phyloP scores from a whole-genome alignment of 2,329 filamentous ascomycete genomes.

The Aspergillus sp. region DNA sequence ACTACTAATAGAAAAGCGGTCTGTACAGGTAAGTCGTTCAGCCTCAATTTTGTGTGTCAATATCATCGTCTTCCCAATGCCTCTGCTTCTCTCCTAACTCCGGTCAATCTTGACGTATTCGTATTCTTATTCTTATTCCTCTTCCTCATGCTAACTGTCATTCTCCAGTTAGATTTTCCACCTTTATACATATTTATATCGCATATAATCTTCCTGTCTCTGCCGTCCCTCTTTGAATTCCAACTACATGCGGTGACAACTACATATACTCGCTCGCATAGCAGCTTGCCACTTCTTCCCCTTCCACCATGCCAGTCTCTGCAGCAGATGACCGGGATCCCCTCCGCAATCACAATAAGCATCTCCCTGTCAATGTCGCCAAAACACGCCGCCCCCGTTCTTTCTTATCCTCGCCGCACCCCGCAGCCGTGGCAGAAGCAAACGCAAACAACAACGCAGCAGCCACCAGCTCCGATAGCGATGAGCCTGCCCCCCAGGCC shows the following conservation, averaged over 20 bases:
- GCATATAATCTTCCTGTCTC: too few species aligned
- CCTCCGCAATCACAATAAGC: neutral
- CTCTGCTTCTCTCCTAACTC: neutral
- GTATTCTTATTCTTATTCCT: constrained; percentile 1
- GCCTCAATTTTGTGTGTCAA: neutral
- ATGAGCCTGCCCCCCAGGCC: constrained; percentile 15
- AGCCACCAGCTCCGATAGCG: constrained; percentile 28
- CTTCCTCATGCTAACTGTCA: neutral
- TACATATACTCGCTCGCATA: neutral
- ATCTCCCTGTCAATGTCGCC: neutral
- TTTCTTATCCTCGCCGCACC: neutral
- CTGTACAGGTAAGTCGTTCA: neutral
- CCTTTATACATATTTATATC: neutral
- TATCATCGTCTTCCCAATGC: neutral
- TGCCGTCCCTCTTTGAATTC: neutral
- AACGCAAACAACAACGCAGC: neutral
- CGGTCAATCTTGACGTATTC: neutral
- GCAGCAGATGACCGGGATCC: constrained; percentile 3
- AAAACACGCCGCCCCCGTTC: neutral
- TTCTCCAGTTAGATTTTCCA: neutral
- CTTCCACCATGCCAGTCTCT: constrained; percentile 1
- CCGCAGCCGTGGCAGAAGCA: neutral
- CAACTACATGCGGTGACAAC: constrained; percentile 4
- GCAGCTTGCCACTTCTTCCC: neutral
- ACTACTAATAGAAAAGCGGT: neutral